Evolutionary conservation across 140 eudicot species (phyloP), one percentile per base, ranked within the genome.

Genomic region (Flaveria floridana): DNA sequence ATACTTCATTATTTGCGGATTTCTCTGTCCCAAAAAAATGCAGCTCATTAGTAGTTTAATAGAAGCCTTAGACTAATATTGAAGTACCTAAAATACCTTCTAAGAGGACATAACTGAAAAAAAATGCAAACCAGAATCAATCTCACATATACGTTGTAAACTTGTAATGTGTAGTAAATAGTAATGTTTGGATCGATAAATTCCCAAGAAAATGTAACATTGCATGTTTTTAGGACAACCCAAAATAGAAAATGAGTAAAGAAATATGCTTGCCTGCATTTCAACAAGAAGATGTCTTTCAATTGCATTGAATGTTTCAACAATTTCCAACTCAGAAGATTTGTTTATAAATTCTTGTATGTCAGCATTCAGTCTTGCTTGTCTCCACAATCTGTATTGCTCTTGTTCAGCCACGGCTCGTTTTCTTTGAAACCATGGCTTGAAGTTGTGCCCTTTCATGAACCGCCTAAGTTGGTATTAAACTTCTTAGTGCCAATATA

Each of bases 381-480:
- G 96, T 77, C 92, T 86, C 99, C 99, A 94, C 28, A 90, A 80
- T 72, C 86, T 90, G 79, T 75, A 72, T 62, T 92, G 99, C 70
- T 94, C 97, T 79, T 88, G 96, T 62, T 90, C 97, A 71, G 96
- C 90, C 70, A 94, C 96, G 70, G 91, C 91, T 63, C 94, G 87
- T 34, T 85, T 92, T 80, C 99, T 80, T 61, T 82, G 81, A 84
- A 94, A 94, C 97, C 99, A 94, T 37, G 94, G 94, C 80, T 70
- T 70, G 71, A 94, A 94, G 81, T 94, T 94, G 73, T 85, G 87
- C 42, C 99, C 99, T 57, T 76, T 86, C 82, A 94, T 76, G 73
- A 94, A 94, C 70, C 91, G 94, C 86, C 99, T 94, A 67, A 63
- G 81, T 2, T 28, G 23, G 41, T 23, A 63, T 39, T 14, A 63